These are phyloP conservation scores for Phytophthora pluvialis DNA, from an alignment of 352 stramenopile genomes.

Conservation along the genomic window DNA sequence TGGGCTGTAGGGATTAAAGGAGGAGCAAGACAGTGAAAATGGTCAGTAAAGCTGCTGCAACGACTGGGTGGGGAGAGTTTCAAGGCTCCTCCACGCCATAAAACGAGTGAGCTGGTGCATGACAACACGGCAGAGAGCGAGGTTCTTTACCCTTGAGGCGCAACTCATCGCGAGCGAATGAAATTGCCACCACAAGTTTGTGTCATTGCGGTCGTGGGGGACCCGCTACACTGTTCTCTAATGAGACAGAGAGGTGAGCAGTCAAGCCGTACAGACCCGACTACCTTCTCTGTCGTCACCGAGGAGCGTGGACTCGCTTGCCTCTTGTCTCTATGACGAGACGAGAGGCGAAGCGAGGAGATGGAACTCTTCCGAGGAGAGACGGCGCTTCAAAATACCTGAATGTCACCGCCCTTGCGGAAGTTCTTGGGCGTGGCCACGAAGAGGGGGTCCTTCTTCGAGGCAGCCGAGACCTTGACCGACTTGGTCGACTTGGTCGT, in stretches of 20 bases:
- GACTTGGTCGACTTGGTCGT: slow-evolving; percentile 64
- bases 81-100: slow-evolving; percentile 13
- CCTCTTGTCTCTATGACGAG: slow-evolving; percentile 1
- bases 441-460: slow-evolving; percentile 96
- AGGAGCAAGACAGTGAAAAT: slow-evolving; percentile 15
- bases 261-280: not conserved
- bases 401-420: slow-evolving; percentile 96
- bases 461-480: slow-evolving; percentile 71
- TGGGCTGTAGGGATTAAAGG: slow-evolving; percentile 70
- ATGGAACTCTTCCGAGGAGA: slow-evolving; percentile 15
- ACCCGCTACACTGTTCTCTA: slow-evolving; percentile 81
- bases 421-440: slow-evolving; percentile 94
- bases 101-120: slow-evolving; percentile 38
- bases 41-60: slow-evolving; percentile 21
- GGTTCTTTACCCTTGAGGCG: slow-evolving; percentile 84
- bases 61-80: slow-evolving; percentile 5
- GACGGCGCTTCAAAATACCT: slow-evolving; percentile 77
- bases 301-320: slow-evolving; percentile 37
- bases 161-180: slow-evolving; percentile 45
- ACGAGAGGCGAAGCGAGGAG: slow-evolving; percentile 18
- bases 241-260: slow-evolving; percentile 9
- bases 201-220: slow-evolving; percentile 92
- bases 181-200: slow-evolving; percentile 89
- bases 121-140: slow-evolving; percentile 39
- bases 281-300: slow-evolving; percentile 9